phyloP scores from a whole-genome alignment of 2,329 filamentous ascomycete species.

The Xylaria sp. region DNA sequence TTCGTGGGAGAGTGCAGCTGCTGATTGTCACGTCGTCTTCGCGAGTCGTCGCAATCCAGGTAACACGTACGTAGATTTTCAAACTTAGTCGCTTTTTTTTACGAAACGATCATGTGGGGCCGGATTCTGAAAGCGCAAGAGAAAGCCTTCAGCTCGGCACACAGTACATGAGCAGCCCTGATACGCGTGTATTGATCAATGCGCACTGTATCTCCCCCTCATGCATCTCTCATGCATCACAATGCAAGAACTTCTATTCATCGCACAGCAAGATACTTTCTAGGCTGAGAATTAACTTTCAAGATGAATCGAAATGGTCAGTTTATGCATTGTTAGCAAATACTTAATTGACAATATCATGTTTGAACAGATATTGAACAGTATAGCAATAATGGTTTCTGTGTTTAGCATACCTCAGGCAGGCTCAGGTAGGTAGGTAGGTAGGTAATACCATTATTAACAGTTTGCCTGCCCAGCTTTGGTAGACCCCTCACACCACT shows the following conservation, averaged over 20 bases:
- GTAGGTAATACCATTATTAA: too few species aligned
- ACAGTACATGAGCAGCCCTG: neutral
- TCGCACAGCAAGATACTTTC: neutral
- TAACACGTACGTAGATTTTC: conserved; percentile 20
- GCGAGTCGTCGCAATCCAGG: conserved; percentile 21
- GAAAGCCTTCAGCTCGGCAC: too few species aligned
- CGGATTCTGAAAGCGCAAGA: neutral
- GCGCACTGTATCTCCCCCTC: neutral
- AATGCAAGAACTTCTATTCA: neutral
- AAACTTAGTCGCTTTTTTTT: conserved; percentile 13
- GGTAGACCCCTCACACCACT: neutral
- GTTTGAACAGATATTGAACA: neutral
- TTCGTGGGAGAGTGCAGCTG: conserved; percentile 16
- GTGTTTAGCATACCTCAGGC: too few species aligned
- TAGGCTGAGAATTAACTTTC: neutral
- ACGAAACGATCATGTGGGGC: conserved; percentile 26
- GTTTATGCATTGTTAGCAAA: neutral
- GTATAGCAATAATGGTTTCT: too few species aligned
- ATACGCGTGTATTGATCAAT: neutral
- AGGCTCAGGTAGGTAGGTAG: too few species aligned
- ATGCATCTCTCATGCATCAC: neutral
- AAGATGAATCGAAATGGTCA: neutral
- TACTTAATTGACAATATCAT: neutral
- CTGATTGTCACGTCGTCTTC: conserved; percentile 31
- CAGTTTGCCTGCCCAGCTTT: neutral